phyloP scores from a whole-genome alignment of 495 filamentous ascomycete species.

The Cairneyella variabilis region DNA sequence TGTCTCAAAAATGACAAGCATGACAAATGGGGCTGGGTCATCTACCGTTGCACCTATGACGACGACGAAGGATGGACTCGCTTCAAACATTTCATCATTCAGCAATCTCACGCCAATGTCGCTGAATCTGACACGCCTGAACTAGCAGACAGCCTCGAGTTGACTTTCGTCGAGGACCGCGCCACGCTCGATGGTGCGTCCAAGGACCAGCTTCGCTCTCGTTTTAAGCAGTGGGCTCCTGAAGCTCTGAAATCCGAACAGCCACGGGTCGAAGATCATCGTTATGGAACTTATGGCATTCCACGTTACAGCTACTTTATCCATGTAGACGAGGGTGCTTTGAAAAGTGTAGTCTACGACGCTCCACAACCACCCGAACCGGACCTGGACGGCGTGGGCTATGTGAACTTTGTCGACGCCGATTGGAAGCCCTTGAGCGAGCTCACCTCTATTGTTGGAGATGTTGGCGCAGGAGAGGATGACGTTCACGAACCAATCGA shows the following conservation, averaged over 20 bases:
- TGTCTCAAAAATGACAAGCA: not conserved
- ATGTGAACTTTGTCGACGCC: constrained; percentile 2
- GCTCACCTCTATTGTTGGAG: not conserved
- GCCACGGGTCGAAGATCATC: not conserved
- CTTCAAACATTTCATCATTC: constrained; percentile 1
- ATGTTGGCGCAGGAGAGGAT: too few relatives aligned
- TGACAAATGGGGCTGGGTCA: constrained; percentile 5
- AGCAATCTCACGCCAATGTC: not conserved
- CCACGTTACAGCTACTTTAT: constrained; percentile 3
- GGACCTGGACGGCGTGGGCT: not conserved
- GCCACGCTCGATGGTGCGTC: constrained; percentile 17
- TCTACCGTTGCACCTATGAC: not conserved
- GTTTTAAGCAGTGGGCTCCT: constrained; percentile 14
- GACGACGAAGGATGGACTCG: not conserved
- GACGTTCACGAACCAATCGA: too few relatives aligned
- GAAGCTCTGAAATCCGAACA: not conserved
- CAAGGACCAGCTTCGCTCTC: constrained; percentile 14
- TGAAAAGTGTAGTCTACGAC: constrained; percentile 4
- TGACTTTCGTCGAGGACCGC: constrained; percentile 19
- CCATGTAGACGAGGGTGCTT: not conserved
- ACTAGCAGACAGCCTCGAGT: constrained; percentile 1
- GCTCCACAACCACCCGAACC: constrained; percentile 2
- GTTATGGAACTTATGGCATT: not conserved
- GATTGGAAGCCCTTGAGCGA: not conserved
- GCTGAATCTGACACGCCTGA: constrained; percentile 1